A percentile compares a stretch with the other conserved stretches of the same genome.
phyloP scores from a whole-genome alignment of 768 basidiomycete genomes.

The Lentinula boryana region DNA sequence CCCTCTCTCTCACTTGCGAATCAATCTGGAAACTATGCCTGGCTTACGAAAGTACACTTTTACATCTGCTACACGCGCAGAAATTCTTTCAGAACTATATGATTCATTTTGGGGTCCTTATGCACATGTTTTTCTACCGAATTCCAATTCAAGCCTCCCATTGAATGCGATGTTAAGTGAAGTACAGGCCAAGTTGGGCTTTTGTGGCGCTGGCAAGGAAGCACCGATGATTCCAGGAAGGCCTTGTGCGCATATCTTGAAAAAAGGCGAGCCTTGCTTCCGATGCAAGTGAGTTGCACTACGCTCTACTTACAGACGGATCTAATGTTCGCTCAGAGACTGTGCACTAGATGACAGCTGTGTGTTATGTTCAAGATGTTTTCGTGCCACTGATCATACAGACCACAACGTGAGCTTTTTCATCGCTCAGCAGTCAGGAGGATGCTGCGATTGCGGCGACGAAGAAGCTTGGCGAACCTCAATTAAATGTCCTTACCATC shows the following conservation, averaged over 20 bases:
- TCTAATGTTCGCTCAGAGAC: slow-evolving; percentile 48
- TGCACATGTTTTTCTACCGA: slow-evolving; percentile 65
- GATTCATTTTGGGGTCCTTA: slow-evolving; percentile 79
- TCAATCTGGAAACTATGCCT: slow-evolving; percentile 77
- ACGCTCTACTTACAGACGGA: background rate
- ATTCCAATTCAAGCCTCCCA: slow-evolving; percentile 56
- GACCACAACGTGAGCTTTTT: slow-evolving; percentile 93
- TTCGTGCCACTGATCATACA: slow-evolving; percentile 79
- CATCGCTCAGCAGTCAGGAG: slow-evolving; percentile 85
- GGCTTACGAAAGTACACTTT: slow-evolving; percentile 74
- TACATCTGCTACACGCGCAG: slow-evolving; percentile 66
- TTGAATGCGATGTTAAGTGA: slow-evolving; percentile 62
- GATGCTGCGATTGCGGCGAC: slow-evolving; percentile 95
- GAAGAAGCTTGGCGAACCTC: slow-evolving; percentile 75
- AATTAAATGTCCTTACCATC: slow-evolving; percentile 72
- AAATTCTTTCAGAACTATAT: slow-evolving; percentile 79
- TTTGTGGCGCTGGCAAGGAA: slow-evolving; percentile 54
- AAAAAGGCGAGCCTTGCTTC: slow-evolving; percentile 89
- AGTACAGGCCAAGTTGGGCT: slow-evolving; percentile 54
- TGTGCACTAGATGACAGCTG: slow-evolving; percentile 88
- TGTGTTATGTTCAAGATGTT: slow-evolving; percentile 87
- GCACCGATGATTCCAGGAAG: slow-evolving; percentile 60
- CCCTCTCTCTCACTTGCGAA: slow-evolving; percentile 67
- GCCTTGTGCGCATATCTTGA: slow-evolving; percentile 81
- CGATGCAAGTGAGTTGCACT: slow-evolving; percentile 73